Evolutionary conservation across 768 basidiomycete species (phyloP), one percentile per base, ranked within the genome.

Genomic region (Mycena filopes): DNA sequence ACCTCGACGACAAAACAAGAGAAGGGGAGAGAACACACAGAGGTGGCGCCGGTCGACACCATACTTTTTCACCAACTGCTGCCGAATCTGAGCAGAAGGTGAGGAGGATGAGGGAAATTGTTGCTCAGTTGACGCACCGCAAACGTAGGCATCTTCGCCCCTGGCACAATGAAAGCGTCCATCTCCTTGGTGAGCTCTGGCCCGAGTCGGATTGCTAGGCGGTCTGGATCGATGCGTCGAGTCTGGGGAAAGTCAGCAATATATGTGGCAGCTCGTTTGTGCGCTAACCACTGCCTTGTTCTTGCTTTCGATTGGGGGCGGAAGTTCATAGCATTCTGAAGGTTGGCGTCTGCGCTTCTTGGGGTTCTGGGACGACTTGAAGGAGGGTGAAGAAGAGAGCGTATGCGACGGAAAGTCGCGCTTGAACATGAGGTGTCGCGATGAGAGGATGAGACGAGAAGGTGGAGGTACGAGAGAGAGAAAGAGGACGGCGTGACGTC

Each of bases 81-180:
- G 68, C 40, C 68, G 68, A 21, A 63, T 29, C 68, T 69, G 16
- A 38, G 36, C 47, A 45, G 25, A 46, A 23, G 7, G 31, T 7
- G 23, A 13, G 20, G 10, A n/a, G 20, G 16, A 18, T 49, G 54
- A 16, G 2, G 21, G 18, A 5, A 0, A 21, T 16, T 21, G 38
- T 51, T n/a, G 31, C 8, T 18, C 20, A n/a, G 28, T 20, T n/a
- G 5, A 36, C 48, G 1, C 9, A 63, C 67, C 45, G 58, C 82
- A 70, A 92, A 93, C 12, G 87, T 84, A 9, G 91, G 91, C 91
- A 93, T 93, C 72, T 91, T 90, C 45, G 86, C 87, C 43, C 91
- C 91, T 12, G 89, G 87, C 53, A 82, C 75, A 46, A 93, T 89
- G 60, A 86, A 79, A n/a, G 85, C 86, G 71, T 93, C 89, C 80